Conservation (phyloP, 345 rosid species). For the Salix udensis region DNA sequence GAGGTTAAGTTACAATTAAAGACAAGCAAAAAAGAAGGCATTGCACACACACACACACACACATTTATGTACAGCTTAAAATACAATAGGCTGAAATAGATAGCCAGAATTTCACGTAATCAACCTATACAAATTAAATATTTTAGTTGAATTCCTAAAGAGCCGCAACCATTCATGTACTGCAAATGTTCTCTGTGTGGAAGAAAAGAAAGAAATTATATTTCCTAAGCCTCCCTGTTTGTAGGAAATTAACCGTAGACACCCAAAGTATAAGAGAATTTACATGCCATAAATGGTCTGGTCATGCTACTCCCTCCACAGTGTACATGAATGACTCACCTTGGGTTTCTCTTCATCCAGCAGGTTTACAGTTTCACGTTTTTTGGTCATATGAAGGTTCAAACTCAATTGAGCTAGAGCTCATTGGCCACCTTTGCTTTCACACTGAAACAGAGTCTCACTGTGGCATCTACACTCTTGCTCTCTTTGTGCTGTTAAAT, state of each 20-base stretch:
- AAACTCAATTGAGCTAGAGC: not conserved
- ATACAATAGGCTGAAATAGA: not conserved
- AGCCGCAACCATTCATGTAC: not conserved
- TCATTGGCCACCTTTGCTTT: not conserved
- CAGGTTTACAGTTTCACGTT: not conserved
- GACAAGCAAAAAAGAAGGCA: constrained; percentile 8
- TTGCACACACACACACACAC: no score
- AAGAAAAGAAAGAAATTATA: not conserved
- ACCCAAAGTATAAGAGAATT: not conserved
- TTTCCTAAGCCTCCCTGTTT: not conserved
- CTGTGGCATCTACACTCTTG: not conserved
- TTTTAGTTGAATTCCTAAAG: not conserved
- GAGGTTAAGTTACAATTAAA: constrained; percentile 15
- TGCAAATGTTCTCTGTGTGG: not conserved
- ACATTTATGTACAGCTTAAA: not conserved
- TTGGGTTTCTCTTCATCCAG: not conserved
- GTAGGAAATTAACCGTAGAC: not conserved
- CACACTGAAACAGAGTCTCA: not conserved
- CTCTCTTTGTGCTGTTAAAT: not conserved
- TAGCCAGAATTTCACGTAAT: not conserved
- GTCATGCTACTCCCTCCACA: not conserved
- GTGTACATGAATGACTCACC: not conserved
- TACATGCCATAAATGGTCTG: not conserved
- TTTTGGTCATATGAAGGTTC: not conserved
- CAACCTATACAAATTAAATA: not conserved